Evolutionary conservation across 441 rosid genomes (phyloP).

Genomic region (Macaranga tanarius): DNA sequence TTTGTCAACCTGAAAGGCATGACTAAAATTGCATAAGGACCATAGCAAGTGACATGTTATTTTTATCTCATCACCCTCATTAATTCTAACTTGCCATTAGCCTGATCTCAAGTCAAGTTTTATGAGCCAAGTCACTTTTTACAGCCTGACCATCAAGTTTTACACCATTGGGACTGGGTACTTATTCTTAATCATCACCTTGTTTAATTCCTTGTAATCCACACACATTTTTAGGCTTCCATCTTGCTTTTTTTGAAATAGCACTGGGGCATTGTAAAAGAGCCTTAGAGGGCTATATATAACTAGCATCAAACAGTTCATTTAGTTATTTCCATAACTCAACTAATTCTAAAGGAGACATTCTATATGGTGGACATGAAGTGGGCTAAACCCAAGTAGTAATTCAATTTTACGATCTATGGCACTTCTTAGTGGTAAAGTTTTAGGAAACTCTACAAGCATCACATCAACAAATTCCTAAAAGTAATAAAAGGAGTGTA

Average conservation of each 20-base stretch:
- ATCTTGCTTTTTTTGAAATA: background rate
- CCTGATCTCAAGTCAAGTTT: background rate
- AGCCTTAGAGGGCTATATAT: background rate
- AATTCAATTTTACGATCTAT: background rate
- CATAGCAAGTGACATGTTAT: background rate
- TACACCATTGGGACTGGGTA: background rate
- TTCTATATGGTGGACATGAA: background rate
- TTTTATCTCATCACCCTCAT: background rate
- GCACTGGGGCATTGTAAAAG: background rate
- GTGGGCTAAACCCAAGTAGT: background rate
- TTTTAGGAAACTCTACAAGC: background rate
- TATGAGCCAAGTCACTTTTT: too few species aligned
- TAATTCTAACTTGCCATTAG: background rate
- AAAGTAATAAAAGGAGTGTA: too few species aligned
- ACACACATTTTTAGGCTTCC: background rate
- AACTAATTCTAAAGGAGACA: background rate
- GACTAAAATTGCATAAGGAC: background rate
- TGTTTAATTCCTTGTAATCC: background rate
- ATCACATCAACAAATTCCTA: too few species aligned
- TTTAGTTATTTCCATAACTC: background rate
- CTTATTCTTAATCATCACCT: background rate
- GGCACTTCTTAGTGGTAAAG: background rate
- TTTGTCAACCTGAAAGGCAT: background rate
- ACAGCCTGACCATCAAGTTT: background rate
- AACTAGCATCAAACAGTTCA: background rate